Percentiles rank a stretch among this genome's conserved stretches.
phyloP scores from a whole-genome alignment of 768 basidiomycete genomes.

The Boletus coccyginus region DNA sequence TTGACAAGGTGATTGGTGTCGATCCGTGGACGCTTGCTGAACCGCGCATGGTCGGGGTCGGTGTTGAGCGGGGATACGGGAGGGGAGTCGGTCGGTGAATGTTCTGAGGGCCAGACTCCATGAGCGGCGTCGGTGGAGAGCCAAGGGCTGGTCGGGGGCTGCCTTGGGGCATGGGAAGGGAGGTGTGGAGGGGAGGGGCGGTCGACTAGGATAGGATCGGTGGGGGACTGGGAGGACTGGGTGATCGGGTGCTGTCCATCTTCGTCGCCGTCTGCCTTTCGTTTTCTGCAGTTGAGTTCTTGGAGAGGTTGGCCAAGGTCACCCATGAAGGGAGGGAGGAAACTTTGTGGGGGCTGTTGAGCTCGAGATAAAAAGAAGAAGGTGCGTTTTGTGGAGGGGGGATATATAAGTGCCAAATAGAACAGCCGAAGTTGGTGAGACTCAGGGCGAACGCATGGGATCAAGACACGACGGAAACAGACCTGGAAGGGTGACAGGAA shows the following conservation, averaged over 20 bases:
- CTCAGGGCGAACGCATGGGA: constrained; percentile 34
- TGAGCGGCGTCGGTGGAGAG: constrained; percentile 28
- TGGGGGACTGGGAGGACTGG: constrained; percentile 24
- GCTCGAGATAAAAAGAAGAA: constrained; percentile 14
- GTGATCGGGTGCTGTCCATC: constrained; percentile 32
- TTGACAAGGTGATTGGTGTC: constrained; percentile 22
- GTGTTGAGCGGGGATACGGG: constrained; percentile 42
- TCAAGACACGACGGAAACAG: constrained; percentile 25
- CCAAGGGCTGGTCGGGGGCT: constrained; percentile 35
- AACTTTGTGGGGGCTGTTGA: constrained; percentile 11
- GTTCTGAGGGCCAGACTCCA: constrained; percentile 40
- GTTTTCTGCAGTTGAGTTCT: constrained; percentile 56
- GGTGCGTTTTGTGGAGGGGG: constrained; percentile 12
- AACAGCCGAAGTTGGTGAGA: constrained; percentile 26
- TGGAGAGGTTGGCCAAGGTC: constrained; percentile 55
- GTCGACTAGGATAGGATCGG: constrained; percentile 37
- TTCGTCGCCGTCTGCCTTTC: constrained; percentile 60
- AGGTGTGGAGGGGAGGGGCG: constrained; percentile 27
- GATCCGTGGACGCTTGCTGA: constrained; percentile 31
- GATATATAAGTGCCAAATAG: constrained; percentile 34
- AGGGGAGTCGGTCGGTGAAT: constrained; percentile 31
- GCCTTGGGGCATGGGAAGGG: constrained; percentile 39
- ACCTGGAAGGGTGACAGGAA: not conserved
- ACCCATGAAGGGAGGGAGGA: constrained; percentile 47
- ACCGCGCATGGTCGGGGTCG: constrained; percentile 22